Base-by-base conservation (phyloP, 2,329 filamentous ascomycete species). In the Alternaria ventricosa region DNA sequence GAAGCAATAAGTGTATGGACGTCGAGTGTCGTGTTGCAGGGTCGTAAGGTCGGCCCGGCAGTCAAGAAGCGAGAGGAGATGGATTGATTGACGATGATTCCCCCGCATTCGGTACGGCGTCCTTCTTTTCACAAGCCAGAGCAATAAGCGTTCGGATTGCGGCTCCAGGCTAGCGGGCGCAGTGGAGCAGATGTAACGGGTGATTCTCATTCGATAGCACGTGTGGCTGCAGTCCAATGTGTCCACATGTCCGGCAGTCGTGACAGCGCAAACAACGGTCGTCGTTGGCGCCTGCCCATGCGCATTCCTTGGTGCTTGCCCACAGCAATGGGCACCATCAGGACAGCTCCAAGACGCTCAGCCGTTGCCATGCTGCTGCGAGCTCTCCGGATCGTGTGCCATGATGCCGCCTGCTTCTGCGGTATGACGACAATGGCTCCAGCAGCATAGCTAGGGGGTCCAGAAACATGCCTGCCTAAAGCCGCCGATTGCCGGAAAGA, bases 51-150 rank as follows among this genome's bases (percentile, higher is more conserved):
- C 66, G 70, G 75, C 69, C 76, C 73, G 76, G 76, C 74, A 73
- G 66, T 72, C 60, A 70, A 70, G 71, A 75, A 76, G 76, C 75
- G 75, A 77, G 70, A 70, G 67, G 63, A 67, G 61, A 60, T 41
- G 61, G 45, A 66, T 73, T 70, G 69, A 72, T 72, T 74, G 72
- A 72, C 53, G 66, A 70, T 71, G 67, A 76, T 78, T 78, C 77
- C 77, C 49, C 77, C 75, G 77, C 77, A 78, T 78, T 76, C 73
- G 65, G 67, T 63, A 70, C 67, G 60, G 66, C 67, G 69, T 71
- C 67, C 72, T 74, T 74, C 71, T 77, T 71, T 73, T 71, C 70
- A 71, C 65, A 69, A 63, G 49, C 49, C 49, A 53, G 49, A 25
- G 43, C 43, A 45, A 51, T 51, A 55, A 72, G 71, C 72, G 60